These are phyloP conservation scores for Cladosporium sp. DNA, from an alignment of 2,329 filamentous ascomycete species.

Conservation along the genomic window DNA sequence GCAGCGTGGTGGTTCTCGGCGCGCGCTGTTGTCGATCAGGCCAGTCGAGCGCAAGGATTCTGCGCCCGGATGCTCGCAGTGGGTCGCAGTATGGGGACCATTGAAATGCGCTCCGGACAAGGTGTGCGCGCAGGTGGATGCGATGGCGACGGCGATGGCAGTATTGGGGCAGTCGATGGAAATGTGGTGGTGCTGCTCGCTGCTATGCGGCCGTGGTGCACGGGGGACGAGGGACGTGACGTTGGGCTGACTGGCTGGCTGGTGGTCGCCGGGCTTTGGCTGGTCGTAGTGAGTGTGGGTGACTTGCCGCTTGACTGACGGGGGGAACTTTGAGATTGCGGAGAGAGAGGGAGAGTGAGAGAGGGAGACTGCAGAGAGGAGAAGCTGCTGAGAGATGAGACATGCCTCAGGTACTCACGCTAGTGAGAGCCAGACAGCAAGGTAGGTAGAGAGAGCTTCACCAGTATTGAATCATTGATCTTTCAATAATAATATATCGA, in stretches of 20 bases:
- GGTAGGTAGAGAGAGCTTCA: too few relatives aligned
- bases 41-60: slow-evolving; percentile 12
- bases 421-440: too few relatives aligned
- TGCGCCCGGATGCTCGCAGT: slow-evolving; percentile 12
- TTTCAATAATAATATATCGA: too few relatives aligned
- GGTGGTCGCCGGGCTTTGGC: too few relatives aligned
- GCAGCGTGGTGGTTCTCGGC: too few relatives aligned
- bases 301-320: too few relatives aligned
- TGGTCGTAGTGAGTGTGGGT: not conserved
- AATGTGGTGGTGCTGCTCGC: not conserved
- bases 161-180: slow-evolving; percentile 8
- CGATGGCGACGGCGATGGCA: slow-evolving; percentile 20
- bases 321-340: too few relatives aligned
- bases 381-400: too few relatives aligned
- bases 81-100: slow-evolving; percentile 18
- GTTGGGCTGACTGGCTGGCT: not conserved
- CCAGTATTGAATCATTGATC: too few relatives aligned
- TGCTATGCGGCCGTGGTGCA: not conserved
- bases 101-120: slow-evolving; percentile 18
- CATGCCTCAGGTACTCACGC: too few relatives aligned
- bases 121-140: slow-evolving; percentile 1
- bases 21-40: slow-evolving; percentile 10
- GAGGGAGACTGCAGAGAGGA: too few relatives aligned
- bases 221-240: not conserved
- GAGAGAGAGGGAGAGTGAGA: too few relatives aligned